Conservation (phyloP, 2,329 filamentous ascomycete genomes). For the Cordyceps tenuipes region DNA sequence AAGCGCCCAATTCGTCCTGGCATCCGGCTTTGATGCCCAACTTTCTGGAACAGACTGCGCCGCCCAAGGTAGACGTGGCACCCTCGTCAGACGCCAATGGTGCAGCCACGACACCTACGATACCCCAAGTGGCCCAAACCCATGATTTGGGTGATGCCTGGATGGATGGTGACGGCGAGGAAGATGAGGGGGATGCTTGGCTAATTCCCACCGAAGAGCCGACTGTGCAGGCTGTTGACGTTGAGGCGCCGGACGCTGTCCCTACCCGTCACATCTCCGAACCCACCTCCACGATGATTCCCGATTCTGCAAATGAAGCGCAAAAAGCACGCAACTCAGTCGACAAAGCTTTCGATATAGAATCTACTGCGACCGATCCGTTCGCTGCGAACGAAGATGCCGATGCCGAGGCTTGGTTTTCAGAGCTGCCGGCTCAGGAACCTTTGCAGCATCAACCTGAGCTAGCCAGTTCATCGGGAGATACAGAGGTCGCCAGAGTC, state of each 20-base stretch:
- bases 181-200: conserved; percentile 19
- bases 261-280: background rate
- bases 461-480: background rate
- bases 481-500: background rate
- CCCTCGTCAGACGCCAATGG: background rate
- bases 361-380: background rate
- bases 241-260: background rate
- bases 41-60: conserved; percentile 12
- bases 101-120: background rate
- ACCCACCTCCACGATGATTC: too few relatives aligned
- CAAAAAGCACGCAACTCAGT: background rate
- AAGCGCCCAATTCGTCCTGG: conserved; percentile 29
- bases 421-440: background rate
- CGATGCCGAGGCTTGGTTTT: conserved; percentile 1
- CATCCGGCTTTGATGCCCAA: conserved; percentile 34
- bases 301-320: background rate
- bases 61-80: background rate
- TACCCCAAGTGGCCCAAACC: conserved; percentile 3
- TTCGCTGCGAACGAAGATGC: conserved; percentile 1
- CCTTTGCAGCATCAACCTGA: background rate
- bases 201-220: conserved; percentile 6
- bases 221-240: background rate
- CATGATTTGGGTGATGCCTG: conserved; percentile 9
- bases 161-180: conserved; percentile 17
- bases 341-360: background rate